These are phyloP conservation scores for Paxillus involutus DNA, from an alignment of 768 basidiomycete species.

Conservation along the genomic window DNA sequence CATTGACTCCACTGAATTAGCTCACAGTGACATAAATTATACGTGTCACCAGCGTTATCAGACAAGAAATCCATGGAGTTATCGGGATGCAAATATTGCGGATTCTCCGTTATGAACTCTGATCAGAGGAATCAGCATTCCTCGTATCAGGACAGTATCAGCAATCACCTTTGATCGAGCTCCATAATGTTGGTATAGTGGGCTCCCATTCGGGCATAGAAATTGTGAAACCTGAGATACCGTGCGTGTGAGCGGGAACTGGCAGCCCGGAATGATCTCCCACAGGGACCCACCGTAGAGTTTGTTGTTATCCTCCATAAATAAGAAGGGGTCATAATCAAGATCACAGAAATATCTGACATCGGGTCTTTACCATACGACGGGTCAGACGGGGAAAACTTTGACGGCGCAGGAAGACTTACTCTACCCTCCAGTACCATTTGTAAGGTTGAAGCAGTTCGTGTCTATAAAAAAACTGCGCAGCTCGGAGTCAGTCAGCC, in stretches of 20 bases:
- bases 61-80: conserved; percentile 68
- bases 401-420: conserved; percentile 14
- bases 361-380: conserved; percentile 36
- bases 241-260: neutral
- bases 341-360: conserved; percentile 57
- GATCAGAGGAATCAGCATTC: conserved; percentile 36
- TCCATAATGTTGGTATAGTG: conserved; percentile 68
- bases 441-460: conserved; percentile 50
- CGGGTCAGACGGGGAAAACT: neutral
- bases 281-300: conserved; percentile 41
- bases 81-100: conserved; percentile 52
- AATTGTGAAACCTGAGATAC: conserved; percentile 53
- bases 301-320: conserved; percentile 54
- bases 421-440: conserved; percentile 67
- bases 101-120: conserved; percentile 58
- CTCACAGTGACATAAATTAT: conserved; percentile 68
- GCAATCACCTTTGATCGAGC: conserved; percentile 49
- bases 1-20: neutral
- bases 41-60: conserved; percentile 61
- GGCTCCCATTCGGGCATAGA: conserved; percentile 62
- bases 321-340: conserved; percentile 50
- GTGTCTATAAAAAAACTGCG: conserved; percentile 56
- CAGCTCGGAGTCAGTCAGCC: conserved; percentile 7
- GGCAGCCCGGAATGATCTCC: neutral
- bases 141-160: conserved; percentile 25